Evolutionary conservation across 1,284 basidiomycete genomes (phyloP), one percentile per base, ranked within the genome.

Genomic region (Spongiforma sp.): DNA sequence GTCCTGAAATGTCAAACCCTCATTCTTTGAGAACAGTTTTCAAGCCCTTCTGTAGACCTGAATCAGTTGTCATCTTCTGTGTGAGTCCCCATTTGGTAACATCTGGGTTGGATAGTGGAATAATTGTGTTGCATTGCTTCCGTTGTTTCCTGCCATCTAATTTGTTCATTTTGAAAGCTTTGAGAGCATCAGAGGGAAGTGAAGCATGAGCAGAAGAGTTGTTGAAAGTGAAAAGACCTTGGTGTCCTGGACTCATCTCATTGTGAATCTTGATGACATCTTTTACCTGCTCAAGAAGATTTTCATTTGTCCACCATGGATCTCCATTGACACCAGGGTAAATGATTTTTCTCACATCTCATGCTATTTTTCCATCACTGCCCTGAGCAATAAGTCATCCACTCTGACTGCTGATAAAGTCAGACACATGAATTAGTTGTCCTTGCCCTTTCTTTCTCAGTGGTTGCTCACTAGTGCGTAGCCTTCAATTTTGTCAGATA

Each of bases 121-220:
- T 61, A 3, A 57, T 19, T 8, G 57, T 60, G 14, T 65, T 39
- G 17, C 37, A 39, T 39, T 39, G 37, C 41, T 74, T n/a, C n/a
- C n/a, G n/a, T n/a, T n/a, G n/a, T n/a, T n/a, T n/a, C n/a, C n/a
- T n/a, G n/a, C n/a, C n/a, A 64, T 76, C 62, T 0, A 59, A 67
- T 60, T 73, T 73, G 57, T 79, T 79, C 77, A 79, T 79, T 19
- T 77, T 69, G 37, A 75, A 76, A 19, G 75, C 77, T 43, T 69
- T 65, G 12, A 78, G 67, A 15, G 75, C 75, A 70, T 79, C 70
- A 12, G 68, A 66, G 72, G 67, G 14, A 73, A 65, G 41, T 11
- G 72, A 67, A 14, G 69, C 71, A 66, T 79, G 78, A 34, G 71
- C 74, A 2, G 74, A 77, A 14, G 77, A 79, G 32, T 79, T 71